A percentile compares a stretch with the other conserved stretches of the same genome.
phyloP scores from a whole-genome alignment of 2,329 filamentous ascomycete species.

The Exophiala viscosa region DNA sequence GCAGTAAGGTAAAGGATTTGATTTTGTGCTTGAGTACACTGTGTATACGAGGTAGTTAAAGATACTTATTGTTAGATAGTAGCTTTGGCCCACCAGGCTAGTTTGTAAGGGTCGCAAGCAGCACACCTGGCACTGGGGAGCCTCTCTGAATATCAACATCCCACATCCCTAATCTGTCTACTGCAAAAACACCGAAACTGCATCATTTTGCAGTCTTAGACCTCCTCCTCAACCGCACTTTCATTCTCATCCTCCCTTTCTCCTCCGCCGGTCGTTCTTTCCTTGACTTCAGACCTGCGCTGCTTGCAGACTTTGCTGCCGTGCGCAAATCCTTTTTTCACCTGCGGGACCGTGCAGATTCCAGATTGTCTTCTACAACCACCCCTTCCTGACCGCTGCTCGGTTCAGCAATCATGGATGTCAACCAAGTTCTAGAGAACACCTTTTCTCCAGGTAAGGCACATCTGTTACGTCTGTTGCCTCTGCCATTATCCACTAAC shows the following conservation, averaged over 20 bases:
- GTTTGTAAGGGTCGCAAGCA: too few species aligned
- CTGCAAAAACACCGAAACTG: slow-evolving; percentile 4
- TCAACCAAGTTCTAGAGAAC: slow-evolving; percentile 95
- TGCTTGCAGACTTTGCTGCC: slow-evolving; percentile 14
- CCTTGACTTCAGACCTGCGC: slow-evolving; percentile 25
- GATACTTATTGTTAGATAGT: too few species aligned
- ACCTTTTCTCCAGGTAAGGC: slow-evolving; percentile 87
- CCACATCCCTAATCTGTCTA: slow-evolving; percentile 16
- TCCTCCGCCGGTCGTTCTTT: slow-evolving; percentile 22
- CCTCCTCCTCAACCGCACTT: slow-evolving; percentile 3
- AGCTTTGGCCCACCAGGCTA: too few species aligned
- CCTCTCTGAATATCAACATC: slow-evolving; percentile 1
- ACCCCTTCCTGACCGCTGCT: slow-evolving; percentile 22
- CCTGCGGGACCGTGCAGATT: slow-evolving; percentile 6
- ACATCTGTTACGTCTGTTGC: slow-evolving; percentile 6
- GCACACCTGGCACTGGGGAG: too few species aligned
- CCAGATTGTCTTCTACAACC: slow-evolving; percentile 14
- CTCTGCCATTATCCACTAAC: slow-evolving; percentile 36
- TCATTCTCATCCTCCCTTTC: slow-evolving; percentile 2
- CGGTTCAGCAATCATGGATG: slow-evolving; percentile 68
- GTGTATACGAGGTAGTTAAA: too few species aligned
- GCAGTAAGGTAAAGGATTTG: too few species aligned
- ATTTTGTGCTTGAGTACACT: too few species aligned
- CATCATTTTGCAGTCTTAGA: slow-evolving; percentile 2
- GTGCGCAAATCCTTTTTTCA: slow-evolving; percentile 17